Evolutionary conservation across 495 filamentous ascomycete genomes (phyloP).

Genomic region (Hypomontagnella monticulosa): DNA sequence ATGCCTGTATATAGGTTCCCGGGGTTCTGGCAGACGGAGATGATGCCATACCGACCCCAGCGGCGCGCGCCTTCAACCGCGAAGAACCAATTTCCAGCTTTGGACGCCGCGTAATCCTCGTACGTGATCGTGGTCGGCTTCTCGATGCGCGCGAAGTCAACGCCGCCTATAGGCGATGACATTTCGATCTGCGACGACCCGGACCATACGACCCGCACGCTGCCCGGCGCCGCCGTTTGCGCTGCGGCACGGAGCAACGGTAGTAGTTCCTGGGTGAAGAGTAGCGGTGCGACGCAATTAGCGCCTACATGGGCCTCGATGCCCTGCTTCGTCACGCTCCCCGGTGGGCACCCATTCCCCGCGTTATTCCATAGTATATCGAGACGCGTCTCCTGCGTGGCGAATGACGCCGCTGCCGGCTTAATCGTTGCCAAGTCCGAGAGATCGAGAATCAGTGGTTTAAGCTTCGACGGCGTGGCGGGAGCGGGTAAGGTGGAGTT

Average conservation of each 20-base stretch:
- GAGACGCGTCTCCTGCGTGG: conserved; percentile 34
- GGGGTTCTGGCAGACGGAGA: conserved; percentile 55
- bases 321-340: conserved; percentile 49
- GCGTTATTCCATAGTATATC: conserved; percentile 48
- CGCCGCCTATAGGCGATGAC: conserved; percentile 45
- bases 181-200: conserved; percentile 36
- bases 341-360: conserved; percentile 51
- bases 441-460: conserved; percentile 43
- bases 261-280: conserved; percentile 53
- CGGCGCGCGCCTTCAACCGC: conserved; percentile 46
- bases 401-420: conserved; percentile 35
- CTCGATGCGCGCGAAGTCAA: conserved; percentile 40
- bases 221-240: not conserved
- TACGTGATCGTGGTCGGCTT: conserved; percentile 30
- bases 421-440: conserved; percentile 43
- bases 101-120: conserved; percentile 52
- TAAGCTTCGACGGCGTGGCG: too few species aligned
- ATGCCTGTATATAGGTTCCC: conserved; percentile 50
- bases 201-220: conserved; percentile 55
- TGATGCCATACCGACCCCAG: conserved; percentile 33
- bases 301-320: conserved; percentile 50
- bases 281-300: conserved; percentile 49
- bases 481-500: too few species aligned
- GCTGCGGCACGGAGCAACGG: conserved; percentile 42
- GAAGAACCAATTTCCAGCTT: conserved; percentile 52